These are phyloP conservation scores for Termitomyces sp. DNA, from an alignment of 768 basidiomycete species.

Conservation along the genomic window DNA sequence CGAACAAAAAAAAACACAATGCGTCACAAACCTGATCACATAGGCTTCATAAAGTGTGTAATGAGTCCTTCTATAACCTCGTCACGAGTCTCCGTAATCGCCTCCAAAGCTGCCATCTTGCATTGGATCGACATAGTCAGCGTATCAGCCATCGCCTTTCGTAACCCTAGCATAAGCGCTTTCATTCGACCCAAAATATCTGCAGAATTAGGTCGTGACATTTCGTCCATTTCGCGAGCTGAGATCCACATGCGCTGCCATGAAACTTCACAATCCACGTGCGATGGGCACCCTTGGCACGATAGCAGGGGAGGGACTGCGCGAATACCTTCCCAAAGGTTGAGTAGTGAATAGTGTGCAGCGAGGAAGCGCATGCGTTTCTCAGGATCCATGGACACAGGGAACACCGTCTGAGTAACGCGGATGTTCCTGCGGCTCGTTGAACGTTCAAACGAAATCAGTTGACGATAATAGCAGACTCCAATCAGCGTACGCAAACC, in stretches of 20 bases:
- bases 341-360: slow-evolving; percentile 51
- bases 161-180: slow-evolving; percentile 31
- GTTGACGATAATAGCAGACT: slow-evolving; percentile 47
- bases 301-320: slow-evolving; percentile 38
- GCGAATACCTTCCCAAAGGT: slow-evolving; percentile 49
- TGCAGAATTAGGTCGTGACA: slow-evolving; percentile 35
- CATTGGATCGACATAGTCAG: slow-evolving; percentile 34
- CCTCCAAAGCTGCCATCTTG: slow-evolving; percentile 39
- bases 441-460: slow-evolving; percentile 29
- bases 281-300: slow-evolving; percentile 39
- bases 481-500: slow-evolving; percentile 35
- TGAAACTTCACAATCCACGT: slow-evolving; percentile 41
- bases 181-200: slow-evolving; percentile 59
- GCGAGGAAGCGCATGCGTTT: slow-evolving; percentile 45
- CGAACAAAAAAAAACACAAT: neutral
- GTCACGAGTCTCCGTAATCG: slow-evolving; percentile 32
- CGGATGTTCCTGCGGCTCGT: slow-evolving; percentile 20
- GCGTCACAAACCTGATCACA: slow-evolving; percentile 1
- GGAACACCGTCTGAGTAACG: slow-evolving; percentile 22
- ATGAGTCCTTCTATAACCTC: slow-evolving; percentile 32
- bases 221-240: slow-evolving; percentile 41
- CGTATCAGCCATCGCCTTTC: slow-evolving; percentile 28
- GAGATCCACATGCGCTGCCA: slow-evolving; percentile 49
- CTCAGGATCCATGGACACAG: slow-evolving; percentile 24
- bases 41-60: slow-evolving; percentile 28